These are phyloP conservation scores for Saitozyma sp. DNA, from an alignment of 768 basidiomycete species.

Conservation along the genomic window DNA sequence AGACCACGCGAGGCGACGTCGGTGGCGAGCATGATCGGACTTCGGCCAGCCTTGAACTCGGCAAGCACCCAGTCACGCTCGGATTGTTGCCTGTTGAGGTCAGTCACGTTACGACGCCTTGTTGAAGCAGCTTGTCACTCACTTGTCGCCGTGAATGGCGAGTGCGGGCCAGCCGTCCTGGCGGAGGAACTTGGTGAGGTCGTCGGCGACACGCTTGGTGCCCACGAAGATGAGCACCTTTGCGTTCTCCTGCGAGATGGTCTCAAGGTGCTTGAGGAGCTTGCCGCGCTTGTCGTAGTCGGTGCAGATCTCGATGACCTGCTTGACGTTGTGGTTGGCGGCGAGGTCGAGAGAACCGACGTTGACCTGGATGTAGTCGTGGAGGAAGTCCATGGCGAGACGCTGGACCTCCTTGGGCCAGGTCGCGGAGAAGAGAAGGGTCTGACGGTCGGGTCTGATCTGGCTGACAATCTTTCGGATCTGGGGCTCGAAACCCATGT, in stretches of 20 bases:
- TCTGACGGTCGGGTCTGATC: conserved; percentile 97
- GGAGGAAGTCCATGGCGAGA: conserved; percentile 93
- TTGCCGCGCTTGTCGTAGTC: conserved; percentile 97
- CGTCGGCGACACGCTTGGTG: conserved; percentile 96
- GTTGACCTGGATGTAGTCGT: conserved; percentile 97
- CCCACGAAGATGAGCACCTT: conserved; percentile 99
- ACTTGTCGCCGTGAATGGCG: conserved; percentile 99
- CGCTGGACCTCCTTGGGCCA: conserved; percentile 99
- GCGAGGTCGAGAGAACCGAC: conserved; percentile 98
- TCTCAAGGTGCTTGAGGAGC: conserved; percentile 93
- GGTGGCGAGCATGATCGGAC: conserved; percentile 96
- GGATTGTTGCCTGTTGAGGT: conserved; percentile 42
- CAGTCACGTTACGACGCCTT: conserved; percentile 7
- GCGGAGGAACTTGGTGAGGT: conserved; percentile 88
- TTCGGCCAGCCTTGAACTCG: conserved; percentile 97
- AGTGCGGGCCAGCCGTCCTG: conserved; percentile 99
- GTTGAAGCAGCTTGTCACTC: conserved; percentile 16
- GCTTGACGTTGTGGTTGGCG: conserved; percentile 95
- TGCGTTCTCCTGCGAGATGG: conserved; percentile 93
- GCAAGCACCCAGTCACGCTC: conserved; percentile 99
- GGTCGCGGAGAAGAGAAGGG: conserved; percentile 98
- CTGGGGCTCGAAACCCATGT: conserved; percentile 99
- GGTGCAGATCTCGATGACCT: conserved; percentile 93
- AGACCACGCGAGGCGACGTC: conserved; percentile 99
- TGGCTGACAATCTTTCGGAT: conserved; percentile 97